phyloP scores from a whole-genome alignment of 2,329 filamentous ascomycete genomes.

The Fusarium xylarioides region DNA sequence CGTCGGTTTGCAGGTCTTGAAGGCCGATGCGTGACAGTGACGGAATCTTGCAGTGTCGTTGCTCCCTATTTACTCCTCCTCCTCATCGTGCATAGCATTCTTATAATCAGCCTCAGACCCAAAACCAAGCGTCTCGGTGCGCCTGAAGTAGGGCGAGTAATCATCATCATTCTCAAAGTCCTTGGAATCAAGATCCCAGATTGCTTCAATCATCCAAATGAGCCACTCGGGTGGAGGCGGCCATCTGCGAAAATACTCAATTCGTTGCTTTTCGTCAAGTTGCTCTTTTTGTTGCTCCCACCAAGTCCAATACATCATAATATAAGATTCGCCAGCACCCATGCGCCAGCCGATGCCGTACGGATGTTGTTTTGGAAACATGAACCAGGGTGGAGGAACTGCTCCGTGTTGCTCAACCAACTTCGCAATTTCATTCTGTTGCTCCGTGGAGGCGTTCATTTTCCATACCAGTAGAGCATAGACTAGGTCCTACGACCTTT shows the following conservation, averaged over 20 bases:
- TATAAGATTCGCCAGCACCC: background rate
- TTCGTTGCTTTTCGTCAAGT: background rate
- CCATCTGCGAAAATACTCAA: background rate
- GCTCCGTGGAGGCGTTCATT: background rate
- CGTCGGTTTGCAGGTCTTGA: fast-evolving
- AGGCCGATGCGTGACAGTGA: fast-evolving
- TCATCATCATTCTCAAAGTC: background rate
- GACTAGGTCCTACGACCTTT: fast-evolving
- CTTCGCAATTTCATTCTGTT: background rate
- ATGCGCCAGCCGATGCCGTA: background rate
- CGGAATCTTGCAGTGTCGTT: fast-evolving
- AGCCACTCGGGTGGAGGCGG: background rate
- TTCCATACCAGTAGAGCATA: fast-evolving
- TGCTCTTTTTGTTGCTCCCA: background rate
- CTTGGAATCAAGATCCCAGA: background rate
- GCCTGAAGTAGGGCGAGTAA: background rate
- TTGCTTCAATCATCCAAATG: background rate
- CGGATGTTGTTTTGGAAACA: background rate
- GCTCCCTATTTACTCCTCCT: background rate
- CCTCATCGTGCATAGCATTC: background rate
- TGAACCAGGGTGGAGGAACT: background rate
- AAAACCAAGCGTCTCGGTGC: background rate
- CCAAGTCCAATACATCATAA: background rate
- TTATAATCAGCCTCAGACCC: background rate
- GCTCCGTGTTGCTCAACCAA: background rate